Evolutionary conservation across 495 filamentous ascomycete genomes (phyloP), one percentile per base, ranked within the genome.

Genomic region (Trichoderma reesei): DNA sequence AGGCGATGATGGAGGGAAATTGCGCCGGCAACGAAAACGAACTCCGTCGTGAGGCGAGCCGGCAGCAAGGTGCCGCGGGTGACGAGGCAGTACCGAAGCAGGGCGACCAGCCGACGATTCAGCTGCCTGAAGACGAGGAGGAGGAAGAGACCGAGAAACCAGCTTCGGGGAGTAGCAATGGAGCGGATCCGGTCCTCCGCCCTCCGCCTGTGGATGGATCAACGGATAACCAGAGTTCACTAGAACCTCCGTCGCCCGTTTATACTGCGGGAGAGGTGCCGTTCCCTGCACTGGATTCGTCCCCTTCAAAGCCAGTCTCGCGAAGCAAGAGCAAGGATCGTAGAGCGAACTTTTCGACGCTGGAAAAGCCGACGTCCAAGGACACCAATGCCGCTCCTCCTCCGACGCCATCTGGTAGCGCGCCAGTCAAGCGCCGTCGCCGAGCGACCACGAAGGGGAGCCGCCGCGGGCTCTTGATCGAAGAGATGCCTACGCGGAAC

Each of bases 391-490:
- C 33, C 60, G 61, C 41, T 72, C 64, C 61, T 65, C 70, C 31
- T 68, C 44, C 20, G 44, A 18, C 44, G n/a, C 44, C 44, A 18
- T 16, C 62, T 10, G 14, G 59, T 67, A 26, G 51, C 26, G 74
- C 74, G 16, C 77, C 78, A 59, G 73, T 73, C 63, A 73, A 69
- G 63, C 73, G 77, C 36, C 83, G 89, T 37, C 83, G 92, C 26
- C 81, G 95, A 65, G 85, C 85, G 0, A 91, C 88, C 59, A 96
- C 91, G 1, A 87, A 87, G 72, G 83, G 85, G 63, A 89, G 85
- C 41, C 88, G 84, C 65, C 82, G 86, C 16, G 88, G 88, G 67
- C 64, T 60, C 31, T 80, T 81, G 1, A 79, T 79, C 13, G 91
- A 93, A 59, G 70, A 96, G 46, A 77, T 96, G 67, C 82, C 82